Conservation (phyloP, 306 rosid genomes). For the Sesbania bispinosa region DNA sequence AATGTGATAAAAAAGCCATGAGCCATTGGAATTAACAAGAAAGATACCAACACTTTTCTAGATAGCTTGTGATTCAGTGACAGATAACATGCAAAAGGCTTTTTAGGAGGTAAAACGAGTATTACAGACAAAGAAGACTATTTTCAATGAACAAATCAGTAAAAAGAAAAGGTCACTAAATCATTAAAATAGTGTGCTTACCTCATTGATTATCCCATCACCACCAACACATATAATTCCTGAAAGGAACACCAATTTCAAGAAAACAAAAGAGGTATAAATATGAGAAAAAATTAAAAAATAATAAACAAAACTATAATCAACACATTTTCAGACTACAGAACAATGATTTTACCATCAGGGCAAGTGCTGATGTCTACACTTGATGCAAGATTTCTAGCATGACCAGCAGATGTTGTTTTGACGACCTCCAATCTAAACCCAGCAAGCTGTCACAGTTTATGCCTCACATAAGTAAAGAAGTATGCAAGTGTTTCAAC, state of each 20-base stretch:
- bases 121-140: neutral
- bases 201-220: conserved; percentile 99
- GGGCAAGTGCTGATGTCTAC: conserved; percentile 93
- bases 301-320: conserved; percentile 18
- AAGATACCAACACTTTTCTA: neutral
- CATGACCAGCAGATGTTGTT: conserved; percentile 96
- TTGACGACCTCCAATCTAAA: conserved; percentile 91
- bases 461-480: conserved; percentile 32
- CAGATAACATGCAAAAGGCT: conserved; percentile 2
- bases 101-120: neutral
- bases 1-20: neutral
- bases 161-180: neutral
- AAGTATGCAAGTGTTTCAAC: conserved; percentile 14
- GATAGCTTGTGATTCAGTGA: neutral
- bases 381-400: conserved; percentile 76
- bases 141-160: conserved; percentile 8
- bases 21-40: neutral
- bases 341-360: conserved; percentile 62
- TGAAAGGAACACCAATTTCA: conserved; percentile 36
- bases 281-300: conserved; percentile 25
- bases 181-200: conserved; percentile 34
- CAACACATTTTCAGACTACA: conserved; percentile 13
- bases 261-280: neutral
- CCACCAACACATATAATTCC: conserved; percentile 99
- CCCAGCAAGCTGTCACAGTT: conserved; percentile 93